Conservation (phyloP, 2,329 filamentous ascomycete genomes). For the Aspergillus pseudoglaucus region DNA sequence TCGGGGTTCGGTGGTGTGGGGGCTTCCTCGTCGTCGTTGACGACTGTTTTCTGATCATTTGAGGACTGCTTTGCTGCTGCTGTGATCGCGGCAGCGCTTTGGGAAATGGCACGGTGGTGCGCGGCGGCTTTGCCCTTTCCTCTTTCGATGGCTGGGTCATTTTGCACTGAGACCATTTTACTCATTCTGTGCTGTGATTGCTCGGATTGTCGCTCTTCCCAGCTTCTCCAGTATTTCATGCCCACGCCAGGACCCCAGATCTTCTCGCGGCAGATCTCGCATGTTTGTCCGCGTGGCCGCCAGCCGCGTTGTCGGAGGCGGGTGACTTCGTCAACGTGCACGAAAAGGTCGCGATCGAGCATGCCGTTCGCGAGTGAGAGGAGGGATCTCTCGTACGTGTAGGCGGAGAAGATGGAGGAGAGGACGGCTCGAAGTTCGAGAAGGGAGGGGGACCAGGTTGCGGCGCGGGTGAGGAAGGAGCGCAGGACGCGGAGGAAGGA, state of each 20-base stretch:
- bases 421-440: conserved; percentile 81
- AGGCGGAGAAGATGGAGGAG: conserved; percentile 85
- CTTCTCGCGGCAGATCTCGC: conserved; percentile 74
- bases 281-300: conserved; percentile 78
- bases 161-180: conserved; percentile 21
- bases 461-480: conserved; percentile 78
- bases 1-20: background rate
- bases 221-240: conserved; percentile 69
- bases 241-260: conserved; percentile 87
- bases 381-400: conserved; percentile 89
- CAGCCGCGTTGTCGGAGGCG: conserved; percentile 76
- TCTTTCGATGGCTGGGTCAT: conserved; percentile 22
- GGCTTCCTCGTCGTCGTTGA: background rate
- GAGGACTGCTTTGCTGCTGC: background rate
- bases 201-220: conserved; percentile 56
- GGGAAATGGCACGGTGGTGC: background rate
- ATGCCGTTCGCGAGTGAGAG: conserved; percentile 77
- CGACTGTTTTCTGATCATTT: background rate
- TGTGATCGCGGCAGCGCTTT: background rate
- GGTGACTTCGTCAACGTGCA: conserved; percentile 69
- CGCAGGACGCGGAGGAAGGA: conserved; percentile 85
- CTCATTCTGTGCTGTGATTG: conserved; percentile 23
- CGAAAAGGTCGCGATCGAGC: conserved; percentile 81
- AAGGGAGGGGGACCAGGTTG: conserved; percentile 73
- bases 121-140: conserved; percentile 37